These are phyloP conservation scores for Boletus tomentosulus DNA, from an alignment of 768 basidiomycete genomes.

Conservation along the genomic window DNA sequence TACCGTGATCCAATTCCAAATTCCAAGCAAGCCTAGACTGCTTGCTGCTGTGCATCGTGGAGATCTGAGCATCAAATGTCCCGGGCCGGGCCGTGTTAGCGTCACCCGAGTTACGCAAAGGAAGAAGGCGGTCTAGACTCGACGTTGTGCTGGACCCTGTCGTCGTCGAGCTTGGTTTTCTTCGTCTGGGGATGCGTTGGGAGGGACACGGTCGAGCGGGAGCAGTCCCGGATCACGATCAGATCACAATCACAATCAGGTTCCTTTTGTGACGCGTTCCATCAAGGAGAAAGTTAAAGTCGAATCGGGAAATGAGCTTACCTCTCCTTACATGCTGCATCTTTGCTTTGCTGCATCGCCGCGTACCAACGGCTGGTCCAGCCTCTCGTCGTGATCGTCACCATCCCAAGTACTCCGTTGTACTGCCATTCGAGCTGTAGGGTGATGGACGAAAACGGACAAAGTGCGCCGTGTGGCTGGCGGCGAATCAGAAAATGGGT, in stretches of 20 bases:
- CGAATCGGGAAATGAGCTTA: neutral
- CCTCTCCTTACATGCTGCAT: neutral
- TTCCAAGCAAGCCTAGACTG: neutral
- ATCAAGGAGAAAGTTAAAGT: neutral
- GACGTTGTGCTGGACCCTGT: neutral
- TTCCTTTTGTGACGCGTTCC: neutral
- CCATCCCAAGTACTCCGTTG: no score
- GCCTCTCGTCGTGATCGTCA: neutral
- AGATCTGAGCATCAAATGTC: neutral
- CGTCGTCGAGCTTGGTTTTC: no score
- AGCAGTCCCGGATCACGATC: neutral
- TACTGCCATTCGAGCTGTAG: neutral
- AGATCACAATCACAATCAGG: neutral
- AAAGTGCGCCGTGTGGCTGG: neutral
- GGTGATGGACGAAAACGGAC: neutral
- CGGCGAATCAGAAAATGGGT: neutral
- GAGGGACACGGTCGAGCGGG: neutral
- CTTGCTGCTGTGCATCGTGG: neutral
- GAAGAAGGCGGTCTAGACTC: neutral
- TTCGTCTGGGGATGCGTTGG: no score
- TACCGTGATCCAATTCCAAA: neutral
- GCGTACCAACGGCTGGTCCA: neutral
- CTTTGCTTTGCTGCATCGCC: neutral
- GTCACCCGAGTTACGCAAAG: neutral
- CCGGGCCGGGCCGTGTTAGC: neutral